Conservation (phyloP, 2,329 filamentous ascomycete species). For the Exserohilum turcica region DNA sequence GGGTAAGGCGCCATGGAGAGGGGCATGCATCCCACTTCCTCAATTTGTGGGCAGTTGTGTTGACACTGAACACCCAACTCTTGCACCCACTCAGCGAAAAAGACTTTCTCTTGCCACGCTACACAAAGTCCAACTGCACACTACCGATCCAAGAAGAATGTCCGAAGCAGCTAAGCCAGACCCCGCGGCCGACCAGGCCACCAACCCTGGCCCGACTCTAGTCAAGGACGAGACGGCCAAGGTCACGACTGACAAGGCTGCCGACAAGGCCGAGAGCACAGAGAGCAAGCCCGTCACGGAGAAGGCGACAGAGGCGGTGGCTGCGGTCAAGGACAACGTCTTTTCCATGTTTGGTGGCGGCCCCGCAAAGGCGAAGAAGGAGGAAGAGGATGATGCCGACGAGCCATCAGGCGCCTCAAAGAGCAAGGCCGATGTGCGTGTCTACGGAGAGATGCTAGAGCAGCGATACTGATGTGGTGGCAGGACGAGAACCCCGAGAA, state of each 20-base stretch:
- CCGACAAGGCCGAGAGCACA: conserved; percentile 39
- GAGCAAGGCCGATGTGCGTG: conserved; percentile 51
- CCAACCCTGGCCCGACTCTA: conserved; percentile 49
- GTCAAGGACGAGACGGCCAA: conserved; percentile 52
- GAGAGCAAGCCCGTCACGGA: conserved; percentile 59
- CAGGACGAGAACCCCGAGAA: conserved; percentile 80
- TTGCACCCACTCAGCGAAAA: conserved; percentile 12
- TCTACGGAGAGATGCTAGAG: not conserved
- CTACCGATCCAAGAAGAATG: conserved; percentile 30
- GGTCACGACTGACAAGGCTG: conserved; percentile 48
- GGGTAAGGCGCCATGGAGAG: conserved; percentile 10
- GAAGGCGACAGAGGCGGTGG: conserved; percentile 45
- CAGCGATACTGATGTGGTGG: conserved; percentile 18
- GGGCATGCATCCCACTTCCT: conserved; percentile 19
- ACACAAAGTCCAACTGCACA: conserved; percentile 1
- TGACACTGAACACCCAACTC: conserved; percentile 13
- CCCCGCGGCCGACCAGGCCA: conserved; percentile 47
- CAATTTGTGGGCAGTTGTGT: conserved; percentile 13
- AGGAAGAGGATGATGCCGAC: conserved; percentile 70
- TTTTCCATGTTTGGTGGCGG: conserved; percentile 99
- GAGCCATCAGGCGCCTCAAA: conserved; percentile 85
- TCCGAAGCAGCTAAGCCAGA: conserved; percentile 50
- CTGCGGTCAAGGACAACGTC: conserved; percentile 63
- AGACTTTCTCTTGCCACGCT: conserved; percentile 10
- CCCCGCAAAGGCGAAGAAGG: conserved; percentile 92